Percentiles rank a stretch among this genome's conserved stretches.
Evolutionary conservation across 768 basidiomycete genomes (phyloP).

Genomic region (Boletellus emodensis): DNA sequence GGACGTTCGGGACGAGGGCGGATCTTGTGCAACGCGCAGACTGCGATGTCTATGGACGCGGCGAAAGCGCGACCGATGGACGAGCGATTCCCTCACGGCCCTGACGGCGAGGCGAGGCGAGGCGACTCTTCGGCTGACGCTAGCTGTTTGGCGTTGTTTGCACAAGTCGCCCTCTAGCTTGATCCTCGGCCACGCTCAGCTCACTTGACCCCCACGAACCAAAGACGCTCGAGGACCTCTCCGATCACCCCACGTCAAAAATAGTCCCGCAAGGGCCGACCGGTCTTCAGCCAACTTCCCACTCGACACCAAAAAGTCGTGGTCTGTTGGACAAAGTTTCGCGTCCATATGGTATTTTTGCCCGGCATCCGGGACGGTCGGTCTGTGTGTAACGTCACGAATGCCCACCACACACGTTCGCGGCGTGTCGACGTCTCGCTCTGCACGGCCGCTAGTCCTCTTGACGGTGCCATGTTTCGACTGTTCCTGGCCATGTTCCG

Average conservation of each 20-base stretch:
- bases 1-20: conserved; percentile 10
- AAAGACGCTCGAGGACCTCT: not conserved
- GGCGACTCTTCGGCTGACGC: not conserved
- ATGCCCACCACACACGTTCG: not conserved
- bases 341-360: not conserved
- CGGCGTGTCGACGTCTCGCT: not conserved
- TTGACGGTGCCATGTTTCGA: not conserved
- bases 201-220: not conserved
- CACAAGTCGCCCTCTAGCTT: not conserved
- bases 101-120: no score
- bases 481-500: conserved; percentile 1
- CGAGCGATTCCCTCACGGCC: not conserved
- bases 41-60: conserved; percentile 3
- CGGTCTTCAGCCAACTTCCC: conserved; percentile 2
- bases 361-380: conserved; percentile 7
- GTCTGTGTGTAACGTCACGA: not conserved
- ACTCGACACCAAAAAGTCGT: conserved; percentile 1
- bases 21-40: conserved; percentile 24
- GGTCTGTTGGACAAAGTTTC: conserved; percentile 5
- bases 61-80: conserved; percentile 12
- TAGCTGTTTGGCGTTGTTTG: not conserved
- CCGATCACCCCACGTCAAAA: not conserved
- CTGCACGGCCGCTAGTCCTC: not conserved
- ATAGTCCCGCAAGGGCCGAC: not conserved
- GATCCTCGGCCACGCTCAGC: no score